Base-by-base conservation (phyloP, 2,329 filamentous ascomycete species). In the Knufia petricola region DNA sequence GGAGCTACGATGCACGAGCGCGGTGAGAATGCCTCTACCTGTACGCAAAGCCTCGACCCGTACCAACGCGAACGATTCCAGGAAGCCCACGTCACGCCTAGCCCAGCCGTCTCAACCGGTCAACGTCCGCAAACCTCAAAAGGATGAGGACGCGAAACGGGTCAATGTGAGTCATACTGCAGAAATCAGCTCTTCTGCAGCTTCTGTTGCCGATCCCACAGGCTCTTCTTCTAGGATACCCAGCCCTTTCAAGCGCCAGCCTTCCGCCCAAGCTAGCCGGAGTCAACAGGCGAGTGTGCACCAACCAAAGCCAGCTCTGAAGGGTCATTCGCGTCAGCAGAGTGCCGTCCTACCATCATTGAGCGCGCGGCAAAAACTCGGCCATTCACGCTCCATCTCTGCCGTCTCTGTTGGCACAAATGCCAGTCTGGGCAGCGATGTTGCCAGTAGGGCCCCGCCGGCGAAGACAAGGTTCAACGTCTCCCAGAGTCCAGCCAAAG, bases 191-290 rank as follows among this genome's bases (percentile, higher is more conserved):
- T 19, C 17, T 6, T 19, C 37, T 28, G 9, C 20, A n/a, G 9
- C 32, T 38, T 47, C 23, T 13, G 3, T n/a, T 7, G 32, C 21
- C 9, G 17, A 7, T 26, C 10, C 13, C 17, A 15, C 4, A 39
- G 32, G 39, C 17, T 19, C 32, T 23, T 39, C 41, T 20, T 44
- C 41, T 10, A 44, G 44, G 12, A 47, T 47, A 24, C 44, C 44
- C 3, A 47, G 44, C 15, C 32, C 44, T 2, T 47, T 47, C 31
- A 47, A 38, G 24, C 19, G 9, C 7, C 17, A 19, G 17, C 19
- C 13, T 26, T 17, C 32, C 12, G 23, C 3, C 20, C 34, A 39
- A n/a, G 7, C 44, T 15, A 30, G 12, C n/a, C 44, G 15, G 4
- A 32, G 4, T 20, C 41, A 34, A 4, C 41, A 31, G 15, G 10